Evolutionary conservation across 2,329 filamentous ascomycete genomes (phyloP).

Genomic region (Trichoderma simmonsii): DNA sequence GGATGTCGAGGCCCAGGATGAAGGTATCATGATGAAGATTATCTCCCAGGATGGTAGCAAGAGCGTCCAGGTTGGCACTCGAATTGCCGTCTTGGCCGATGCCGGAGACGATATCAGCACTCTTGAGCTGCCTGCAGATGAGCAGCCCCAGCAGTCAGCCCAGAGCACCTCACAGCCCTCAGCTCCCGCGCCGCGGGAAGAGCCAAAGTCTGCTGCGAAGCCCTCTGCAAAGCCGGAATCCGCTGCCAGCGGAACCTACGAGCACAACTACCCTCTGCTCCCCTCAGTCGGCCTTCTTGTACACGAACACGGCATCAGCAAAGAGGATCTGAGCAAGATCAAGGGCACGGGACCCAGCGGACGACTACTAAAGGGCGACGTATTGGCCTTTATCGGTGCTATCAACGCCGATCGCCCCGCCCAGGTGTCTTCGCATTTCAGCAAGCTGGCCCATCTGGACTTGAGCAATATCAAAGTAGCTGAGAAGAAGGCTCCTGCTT

Average conservation of each 20-base stretch:
- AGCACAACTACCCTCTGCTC: conserved; percentile 69
- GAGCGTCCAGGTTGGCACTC: conserved; percentile 69
- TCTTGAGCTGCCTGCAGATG: conserved; percentile 72
- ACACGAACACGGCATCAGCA: conserved; percentile 71
- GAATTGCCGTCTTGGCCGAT: conserved; percentile 83
- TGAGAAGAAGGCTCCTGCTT: conserved; percentile 44
- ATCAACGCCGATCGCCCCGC: conserved; percentile 71
- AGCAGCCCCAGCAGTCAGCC: conserved; percentile 43
- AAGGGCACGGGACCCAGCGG: conserved; percentile 83
- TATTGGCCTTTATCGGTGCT: conserved; percentile 81
- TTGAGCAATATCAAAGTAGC: conserved; percentile 92
- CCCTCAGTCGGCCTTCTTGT: conserved; percentile 84
- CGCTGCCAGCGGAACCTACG: conserved; percentile 50
- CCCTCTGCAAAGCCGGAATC: conserved; percentile 22
- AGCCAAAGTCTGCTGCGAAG: conserved; percentile 31
- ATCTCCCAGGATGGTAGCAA: conserved; percentile 70
- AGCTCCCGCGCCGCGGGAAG: conserved; percentile 21
- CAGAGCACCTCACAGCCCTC: conserved; percentile 21
- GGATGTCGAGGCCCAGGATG: conserved; percentile 91
- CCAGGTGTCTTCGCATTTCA: conserved; percentile 66
- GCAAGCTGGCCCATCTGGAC: conserved; percentile 78
- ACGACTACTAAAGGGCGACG: conserved; percentile 89
- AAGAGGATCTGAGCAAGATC: conserved; percentile 75
- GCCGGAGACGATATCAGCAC: conserved; percentile 72
- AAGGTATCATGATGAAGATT: conserved; percentile 83